phyloP scores from a whole-genome alignment of 257 asterid species.

The Ocimum tenuiflorum region DNA sequence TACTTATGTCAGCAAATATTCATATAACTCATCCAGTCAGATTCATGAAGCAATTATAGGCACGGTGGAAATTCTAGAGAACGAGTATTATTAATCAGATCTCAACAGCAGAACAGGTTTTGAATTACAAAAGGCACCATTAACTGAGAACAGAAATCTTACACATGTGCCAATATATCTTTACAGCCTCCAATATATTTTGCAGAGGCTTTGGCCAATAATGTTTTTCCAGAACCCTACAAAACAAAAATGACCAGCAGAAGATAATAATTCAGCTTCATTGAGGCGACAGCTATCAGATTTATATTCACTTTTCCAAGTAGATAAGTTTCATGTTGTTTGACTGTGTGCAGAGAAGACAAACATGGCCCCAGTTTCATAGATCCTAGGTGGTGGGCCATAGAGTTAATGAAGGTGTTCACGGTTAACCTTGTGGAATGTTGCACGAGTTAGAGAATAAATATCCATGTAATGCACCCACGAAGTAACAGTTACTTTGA shows the following conservation, averaged over 20 bases:
- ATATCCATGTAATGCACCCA: neutral
- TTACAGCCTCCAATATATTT: slow-evolving; percentile 55
- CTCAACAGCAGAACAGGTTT: slow-evolving; percentile 14
- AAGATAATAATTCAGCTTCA: slow-evolving; percentile 9
- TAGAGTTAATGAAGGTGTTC: neutral
- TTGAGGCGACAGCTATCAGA: neutral
- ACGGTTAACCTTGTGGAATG: neutral
- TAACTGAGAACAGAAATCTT: slow-evolving; percentile 22
- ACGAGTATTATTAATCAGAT: slow-evolving; percentile 8
- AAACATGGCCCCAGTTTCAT: neutral
- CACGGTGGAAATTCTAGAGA: neutral
- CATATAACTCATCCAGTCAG: slow-evolving; percentile 16
- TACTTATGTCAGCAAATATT: slow-evolving; percentile 8
- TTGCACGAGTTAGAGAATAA: neutral
- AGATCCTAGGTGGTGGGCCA: neutral
- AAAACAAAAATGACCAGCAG: slow-evolving; percentile 15
- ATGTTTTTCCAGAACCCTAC: slow-evolving; percentile 87
- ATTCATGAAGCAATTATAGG: neutral
- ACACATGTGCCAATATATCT: slow-evolving; percentile 78
- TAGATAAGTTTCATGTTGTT: slow-evolving; percentile 10
- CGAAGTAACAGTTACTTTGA: neutral
- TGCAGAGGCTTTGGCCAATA: slow-evolving; percentile 70
- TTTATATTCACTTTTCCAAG: neutral
- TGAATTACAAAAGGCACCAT: slow-evolving; percentile 3
- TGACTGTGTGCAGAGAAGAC: neutral